Percentiles rank a stretch among this genome's conserved stretches.
phyloP scores from a whole-genome alignment of 2,329 filamentous ascomycete genomes.

The Diplocarpon rosae region DNA sequence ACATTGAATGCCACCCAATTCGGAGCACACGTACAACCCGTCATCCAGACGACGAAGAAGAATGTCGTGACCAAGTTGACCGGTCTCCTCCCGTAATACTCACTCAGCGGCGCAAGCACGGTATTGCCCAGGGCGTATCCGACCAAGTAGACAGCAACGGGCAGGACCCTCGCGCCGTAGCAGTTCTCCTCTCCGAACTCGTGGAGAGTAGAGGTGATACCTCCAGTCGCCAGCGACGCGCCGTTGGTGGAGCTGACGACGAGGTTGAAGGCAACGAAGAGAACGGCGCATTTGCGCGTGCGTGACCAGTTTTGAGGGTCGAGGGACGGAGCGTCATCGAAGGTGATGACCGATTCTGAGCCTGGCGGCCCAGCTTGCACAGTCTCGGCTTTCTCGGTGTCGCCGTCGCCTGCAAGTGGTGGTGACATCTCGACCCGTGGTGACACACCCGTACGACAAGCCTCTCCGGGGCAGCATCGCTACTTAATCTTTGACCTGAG shows the following conservation, averaged over 20 bases:
- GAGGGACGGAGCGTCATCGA: too few species aligned
- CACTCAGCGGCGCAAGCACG: not conserved
- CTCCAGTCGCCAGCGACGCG: not conserved
- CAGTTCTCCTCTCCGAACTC: not conserved
- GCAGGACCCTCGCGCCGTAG: not conserved
- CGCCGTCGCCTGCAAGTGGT: too few species aligned
- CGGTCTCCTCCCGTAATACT: not conserved
- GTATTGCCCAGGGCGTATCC: not conserved
- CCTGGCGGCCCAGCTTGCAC: too few species aligned
- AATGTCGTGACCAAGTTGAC: not conserved
- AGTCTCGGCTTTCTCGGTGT: too few species aligned
- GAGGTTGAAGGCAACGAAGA: not conserved
- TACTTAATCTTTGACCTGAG: too few species aligned
- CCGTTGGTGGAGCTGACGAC: not conserved
- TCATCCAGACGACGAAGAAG: not conserved
- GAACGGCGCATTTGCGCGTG: not conserved
- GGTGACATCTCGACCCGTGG: too few species aligned
- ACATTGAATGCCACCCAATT: not conserved
- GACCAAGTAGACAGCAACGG: not conserved
- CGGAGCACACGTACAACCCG: not conserved
- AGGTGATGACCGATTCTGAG: too few species aligned
- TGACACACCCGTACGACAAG: too few species aligned
- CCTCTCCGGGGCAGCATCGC: too few species aligned
- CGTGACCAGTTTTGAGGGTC: too few species aligned
- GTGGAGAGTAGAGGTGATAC: not conserved